These are phyloP conservation scores for Sclerotinia nivalis DNA, from an alignment of 2,329 filamentous ascomycete genomes.

Conservation along the genomic window DNA sequence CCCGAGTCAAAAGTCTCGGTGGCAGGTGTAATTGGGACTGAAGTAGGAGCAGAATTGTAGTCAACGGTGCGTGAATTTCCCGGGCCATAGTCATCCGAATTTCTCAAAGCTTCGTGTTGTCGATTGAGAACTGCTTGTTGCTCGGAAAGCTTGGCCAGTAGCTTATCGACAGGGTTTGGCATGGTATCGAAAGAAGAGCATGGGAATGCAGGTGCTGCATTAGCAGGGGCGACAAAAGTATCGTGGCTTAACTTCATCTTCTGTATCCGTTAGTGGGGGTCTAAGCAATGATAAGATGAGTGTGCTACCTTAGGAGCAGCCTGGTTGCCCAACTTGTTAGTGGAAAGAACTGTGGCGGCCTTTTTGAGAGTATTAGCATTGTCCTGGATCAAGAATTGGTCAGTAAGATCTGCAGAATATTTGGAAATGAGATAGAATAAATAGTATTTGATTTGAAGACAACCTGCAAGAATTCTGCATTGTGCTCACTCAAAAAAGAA, in stretches of 20 bases:
- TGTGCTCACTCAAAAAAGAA: background rate
- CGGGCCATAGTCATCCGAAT: conserved; percentile 34
- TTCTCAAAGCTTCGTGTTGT: conserved; percentile 57
- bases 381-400: conserved; percentile 30
- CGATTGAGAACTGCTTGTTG: conserved; percentile 62
- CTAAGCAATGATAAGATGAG: conserved; percentile 15
- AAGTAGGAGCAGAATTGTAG: conserved; percentile 51
- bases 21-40: conserved; percentile 63
- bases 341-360: conserved; percentile 49
- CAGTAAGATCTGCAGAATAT: conserved; percentile 26
- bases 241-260: conserved; percentile 54
- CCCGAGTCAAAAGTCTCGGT: conserved; percentile 52
- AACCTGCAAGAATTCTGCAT: background rate
- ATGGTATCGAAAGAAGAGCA: conserved; percentile 42
- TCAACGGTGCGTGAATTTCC: conserved; percentile 44
- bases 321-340: conserved; percentile 59
- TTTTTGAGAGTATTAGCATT: conserved; percentile 38
- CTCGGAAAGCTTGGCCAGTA: conserved; percentile 72
- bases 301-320: conserved; percentile 51
- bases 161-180: conserved; percentile 65
- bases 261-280: conserved; percentile 42
- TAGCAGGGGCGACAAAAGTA: background rate
- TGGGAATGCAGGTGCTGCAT: background rate
- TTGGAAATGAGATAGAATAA: conserved; percentile 13
- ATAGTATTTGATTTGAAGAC: background rate